phyloP scores from a whole-genome alignment of 2,329 filamentous ascomycete genomes.

The Fusarium sp. region DNA sequence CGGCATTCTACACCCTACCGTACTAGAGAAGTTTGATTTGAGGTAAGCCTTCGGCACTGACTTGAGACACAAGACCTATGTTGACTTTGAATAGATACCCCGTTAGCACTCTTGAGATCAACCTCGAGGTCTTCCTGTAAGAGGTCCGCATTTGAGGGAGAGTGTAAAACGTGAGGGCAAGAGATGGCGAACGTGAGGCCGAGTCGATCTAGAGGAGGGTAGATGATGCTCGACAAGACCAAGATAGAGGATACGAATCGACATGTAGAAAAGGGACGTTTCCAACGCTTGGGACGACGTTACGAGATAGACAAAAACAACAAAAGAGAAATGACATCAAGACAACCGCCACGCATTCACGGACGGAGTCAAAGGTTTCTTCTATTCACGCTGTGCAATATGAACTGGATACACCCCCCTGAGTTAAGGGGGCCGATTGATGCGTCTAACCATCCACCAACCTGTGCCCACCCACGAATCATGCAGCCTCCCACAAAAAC shows the following conservation, averaged over 20 bases:
- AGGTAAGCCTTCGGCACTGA: slow-evolving; percentile 63
- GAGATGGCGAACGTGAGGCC: slow-evolving; percentile 4
- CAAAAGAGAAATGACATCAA: slow-evolving; percentile 27
- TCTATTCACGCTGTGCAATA: background rate
- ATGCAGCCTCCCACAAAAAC: background rate
- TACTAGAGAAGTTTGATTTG: slow-evolving; percentile 93
- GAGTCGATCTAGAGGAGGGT: background rate
- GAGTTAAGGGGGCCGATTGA: slow-evolving; percentile 2
- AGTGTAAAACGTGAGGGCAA: slow-evolving; percentile 20
- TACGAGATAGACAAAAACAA: slow-evolving; percentile 42
- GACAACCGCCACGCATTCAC: slow-evolving; percentile 1
- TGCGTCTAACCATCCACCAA: slow-evolving; percentile 15
- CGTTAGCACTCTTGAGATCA: slow-evolving; percentile 93
- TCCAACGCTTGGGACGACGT: slow-evolving; percentile 33
- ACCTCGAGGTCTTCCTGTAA: slow-evolving; percentile 92
- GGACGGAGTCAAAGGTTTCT: background rate
- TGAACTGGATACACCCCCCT: background rate
- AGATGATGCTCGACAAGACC: slow-evolving; percentile 9
- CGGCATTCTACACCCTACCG: slow-evolving; percentile 91
- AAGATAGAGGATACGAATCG: slow-evolving; percentile 32
- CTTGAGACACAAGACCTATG: background rate
- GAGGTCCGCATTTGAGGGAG: slow-evolving; percentile 24
- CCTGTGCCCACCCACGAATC: background rate
- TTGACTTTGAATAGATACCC: slow-evolving; percentile 71
- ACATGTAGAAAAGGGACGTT: slow-evolving; percentile 30